Percentiles rank a stretch among this genome's conserved stretches.
Evolutionary conservation across 2,329 filamentous ascomycete species (phyloP).

Genomic region (Penicillium carneum): DNA sequence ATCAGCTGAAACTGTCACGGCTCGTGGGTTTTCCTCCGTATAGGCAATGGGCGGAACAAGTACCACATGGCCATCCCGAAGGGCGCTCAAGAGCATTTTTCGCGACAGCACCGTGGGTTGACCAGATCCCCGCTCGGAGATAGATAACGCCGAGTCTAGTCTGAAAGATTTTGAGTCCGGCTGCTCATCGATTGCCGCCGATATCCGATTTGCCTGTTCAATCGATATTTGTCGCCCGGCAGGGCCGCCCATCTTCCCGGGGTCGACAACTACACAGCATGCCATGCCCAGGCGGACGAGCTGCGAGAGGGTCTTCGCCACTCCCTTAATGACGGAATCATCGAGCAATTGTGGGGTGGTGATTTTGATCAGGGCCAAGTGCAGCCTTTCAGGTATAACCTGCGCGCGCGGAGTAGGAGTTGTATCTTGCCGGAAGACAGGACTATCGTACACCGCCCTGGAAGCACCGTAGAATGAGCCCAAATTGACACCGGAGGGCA

Average conservation of each 20-base stretch:
- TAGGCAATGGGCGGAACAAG: conserved; percentile 73
- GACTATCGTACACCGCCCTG: conserved; percentile 64
- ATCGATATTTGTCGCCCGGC: conserved; percentile 57
- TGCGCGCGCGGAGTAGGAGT: conserved; percentile 51
- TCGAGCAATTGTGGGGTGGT: conserved; percentile 74
- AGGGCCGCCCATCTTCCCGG: conserved; percentile 58
- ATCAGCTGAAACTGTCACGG: conserved; percentile 61
- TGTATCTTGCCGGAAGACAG: conserved; percentile 65
- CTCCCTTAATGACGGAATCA: conserved; percentile 72
- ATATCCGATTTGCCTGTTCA: conserved; percentile 75
- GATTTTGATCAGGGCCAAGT: conserved; percentile 87
- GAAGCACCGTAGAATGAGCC: conserved; percentile 67
- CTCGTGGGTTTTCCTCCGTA: conserved; percentile 57
- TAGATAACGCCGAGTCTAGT: conserved; percentile 65
- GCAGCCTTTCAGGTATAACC: conserved; percentile 60
- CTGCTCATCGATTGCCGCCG: conserved; percentile 75
- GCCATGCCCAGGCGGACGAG: conserved; percentile 80
- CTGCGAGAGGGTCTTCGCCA: conserved; percentile 84
- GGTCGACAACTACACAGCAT: conserved; percentile 82
- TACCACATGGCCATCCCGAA: conserved; percentile 73
- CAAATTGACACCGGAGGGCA: conserved; percentile 63
- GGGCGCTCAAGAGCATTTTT: conserved; percentile 67
- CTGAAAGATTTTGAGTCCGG: conserved; percentile 72
- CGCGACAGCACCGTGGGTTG: conserved; percentile 51
- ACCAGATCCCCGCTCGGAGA: conserved; percentile 44